Conservation (phyloP, 1,284 basidiomycete genomes). For the Gomphus sp. region DNA sequence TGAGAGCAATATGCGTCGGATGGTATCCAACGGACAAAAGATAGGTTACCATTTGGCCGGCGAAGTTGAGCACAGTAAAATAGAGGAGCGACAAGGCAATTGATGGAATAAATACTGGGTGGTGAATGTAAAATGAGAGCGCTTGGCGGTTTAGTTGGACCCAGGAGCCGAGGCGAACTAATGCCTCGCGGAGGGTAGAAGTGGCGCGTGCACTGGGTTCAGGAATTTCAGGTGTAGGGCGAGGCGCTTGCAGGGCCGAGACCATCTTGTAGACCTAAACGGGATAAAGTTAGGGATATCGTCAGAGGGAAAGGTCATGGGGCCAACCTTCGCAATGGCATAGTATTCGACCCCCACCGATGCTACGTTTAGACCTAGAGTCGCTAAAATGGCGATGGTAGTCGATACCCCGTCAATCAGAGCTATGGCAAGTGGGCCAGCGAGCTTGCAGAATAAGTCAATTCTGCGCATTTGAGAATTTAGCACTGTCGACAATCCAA, state of each 20-base stretch:
- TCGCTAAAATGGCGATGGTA: conserved; percentile 13
- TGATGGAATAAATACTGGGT: conserved; percentile 17
- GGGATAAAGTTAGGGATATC: background rate
- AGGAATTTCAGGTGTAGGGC: background rate
- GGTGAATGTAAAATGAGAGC: conserved; percentile 12
- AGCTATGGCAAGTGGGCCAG: conserved; percentile 18
- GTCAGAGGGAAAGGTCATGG: too few species aligned
- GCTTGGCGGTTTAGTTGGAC: background rate
- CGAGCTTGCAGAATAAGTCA: conserved; percentile 19
- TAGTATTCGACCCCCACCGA: conserved; percentile 18
- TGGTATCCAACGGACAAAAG: conserved; percentile 11
- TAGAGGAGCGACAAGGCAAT: conserved; percentile 18
- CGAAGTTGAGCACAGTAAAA: conserved; percentile 19
- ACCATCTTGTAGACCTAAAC: background rate
- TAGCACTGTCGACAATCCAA: conserved; percentile 7
- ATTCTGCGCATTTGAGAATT: conserved; percentile 22
- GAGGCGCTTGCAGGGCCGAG: background rate
- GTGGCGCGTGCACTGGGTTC: background rate
- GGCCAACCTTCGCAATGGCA: conserved; percentile 15
- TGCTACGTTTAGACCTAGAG: conserved; percentile 12
- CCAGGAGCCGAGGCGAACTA: background rate
- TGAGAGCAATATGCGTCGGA: background rate
- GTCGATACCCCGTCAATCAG: conserved; percentile 18
- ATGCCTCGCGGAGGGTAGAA: background rate
- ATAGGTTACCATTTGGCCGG: conserved; percentile 20